phyloP scores from a whole-genome alignment of 2,329 filamentous ascomycete species.

The Microdochium trichocladiopsis region DNA sequence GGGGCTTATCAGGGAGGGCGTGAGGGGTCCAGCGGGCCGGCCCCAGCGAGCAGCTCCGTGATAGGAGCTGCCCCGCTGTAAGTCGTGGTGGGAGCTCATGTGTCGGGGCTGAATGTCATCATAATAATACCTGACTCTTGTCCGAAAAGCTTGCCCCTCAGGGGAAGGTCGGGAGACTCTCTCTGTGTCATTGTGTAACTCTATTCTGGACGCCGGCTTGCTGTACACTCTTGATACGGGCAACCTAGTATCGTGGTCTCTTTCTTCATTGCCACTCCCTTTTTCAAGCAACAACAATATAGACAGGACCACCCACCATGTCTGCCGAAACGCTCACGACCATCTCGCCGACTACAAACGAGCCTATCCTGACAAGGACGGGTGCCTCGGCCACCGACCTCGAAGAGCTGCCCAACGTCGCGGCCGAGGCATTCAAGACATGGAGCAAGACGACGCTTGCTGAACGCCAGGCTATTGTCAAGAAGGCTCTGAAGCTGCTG shows the following conservation, averaged over 20 bases:
- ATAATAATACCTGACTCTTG: neutral
- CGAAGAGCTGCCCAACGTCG: conserved; percentile 60
- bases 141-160: neutral
- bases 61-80: neutral
- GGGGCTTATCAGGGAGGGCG: no score
- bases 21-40: neutral
- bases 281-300: neutral
- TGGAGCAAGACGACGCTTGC: conserved; percentile 65
- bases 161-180: no score
- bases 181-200: no score
- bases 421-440: conserved; percentile 67
- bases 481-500: conserved; percentile 68
- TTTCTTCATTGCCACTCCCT: no score
- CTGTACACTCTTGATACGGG: no score
- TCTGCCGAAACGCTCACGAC: conserved; percentile 63
- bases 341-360: conserved; percentile 85
- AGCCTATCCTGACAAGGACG: conserved; percentile 72
- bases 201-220: no score
- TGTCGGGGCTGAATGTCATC: neutral
- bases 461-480: conserved; percentile 74
- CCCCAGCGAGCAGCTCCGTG: neutral
- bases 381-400: conserved; percentile 67
- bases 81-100: no score
- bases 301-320: conserved; percentile 32
- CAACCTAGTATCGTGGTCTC: no score